Conservation (phyloP, 2,329 filamentous ascomycete species). For the Xylaria sp. region DNA sequence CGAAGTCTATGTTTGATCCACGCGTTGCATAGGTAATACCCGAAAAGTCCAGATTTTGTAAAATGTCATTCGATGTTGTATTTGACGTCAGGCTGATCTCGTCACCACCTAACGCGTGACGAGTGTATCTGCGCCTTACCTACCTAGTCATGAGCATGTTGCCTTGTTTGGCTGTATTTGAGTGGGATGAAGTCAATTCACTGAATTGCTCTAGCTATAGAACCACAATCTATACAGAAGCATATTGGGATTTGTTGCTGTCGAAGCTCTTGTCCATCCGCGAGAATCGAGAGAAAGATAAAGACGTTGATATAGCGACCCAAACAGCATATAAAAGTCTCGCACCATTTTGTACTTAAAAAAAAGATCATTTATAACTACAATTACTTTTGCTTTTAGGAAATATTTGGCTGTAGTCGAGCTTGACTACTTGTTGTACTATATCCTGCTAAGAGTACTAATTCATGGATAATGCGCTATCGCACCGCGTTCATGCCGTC, state of each 20-base stretch:
- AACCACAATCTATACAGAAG: background rate
- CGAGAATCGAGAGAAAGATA: background rate
- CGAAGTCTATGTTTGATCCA: conserved; percentile 31
- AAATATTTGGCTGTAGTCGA: no score
- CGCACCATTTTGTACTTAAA: no score
- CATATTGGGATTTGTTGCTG: background rate
- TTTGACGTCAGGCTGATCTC: background rate
- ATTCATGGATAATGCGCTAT: conserved; percentile 23
- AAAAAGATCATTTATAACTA: no score
- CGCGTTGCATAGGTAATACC: conserved; percentile 32
- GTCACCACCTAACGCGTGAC: background rate
- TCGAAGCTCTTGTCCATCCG: background rate
- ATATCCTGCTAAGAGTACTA: background rate
- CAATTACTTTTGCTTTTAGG: no score
- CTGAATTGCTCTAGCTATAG: background rate
- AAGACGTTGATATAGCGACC: no score
- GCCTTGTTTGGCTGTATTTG: background rate
- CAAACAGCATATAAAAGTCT: no score
- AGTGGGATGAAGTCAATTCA: background rate
- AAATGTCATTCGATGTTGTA: background rate
- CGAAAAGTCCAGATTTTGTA: conserved; percentile 4
- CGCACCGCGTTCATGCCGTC: conserved; percentile 13
- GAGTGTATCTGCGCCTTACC: background rate
- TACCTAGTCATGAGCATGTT: no score
- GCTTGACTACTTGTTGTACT: no score